phyloP scores from a whole-genome alignment of 139 green algal species.

The Micractinium conductrix region DNA sequence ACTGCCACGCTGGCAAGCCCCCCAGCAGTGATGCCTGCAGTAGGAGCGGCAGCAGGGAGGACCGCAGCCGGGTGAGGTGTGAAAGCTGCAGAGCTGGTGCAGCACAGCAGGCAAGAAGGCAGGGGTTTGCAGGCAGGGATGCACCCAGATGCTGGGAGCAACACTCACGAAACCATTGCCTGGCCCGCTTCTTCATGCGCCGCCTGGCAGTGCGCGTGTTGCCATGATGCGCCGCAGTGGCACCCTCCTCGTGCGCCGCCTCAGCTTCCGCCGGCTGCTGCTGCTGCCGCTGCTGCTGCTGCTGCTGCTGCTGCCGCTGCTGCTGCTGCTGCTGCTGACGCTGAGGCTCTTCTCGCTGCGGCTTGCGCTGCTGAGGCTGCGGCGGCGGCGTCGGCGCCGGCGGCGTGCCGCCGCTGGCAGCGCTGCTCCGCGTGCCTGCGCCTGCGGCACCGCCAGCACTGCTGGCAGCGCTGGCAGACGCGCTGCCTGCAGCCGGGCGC shows the following conservation, averaged over 20 bases:
- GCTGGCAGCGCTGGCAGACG: background rate
- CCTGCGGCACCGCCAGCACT: background rate
- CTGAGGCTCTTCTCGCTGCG: background rate
- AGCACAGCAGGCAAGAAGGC: too few relatives aligned
- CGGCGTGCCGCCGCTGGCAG: background rate
- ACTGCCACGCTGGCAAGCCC: background rate
- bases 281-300: background rate
- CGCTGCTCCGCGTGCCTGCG: background rate
- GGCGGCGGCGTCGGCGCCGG: background rate
- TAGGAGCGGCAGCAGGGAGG: too few relatives aligned
- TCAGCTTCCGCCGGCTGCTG: background rate
- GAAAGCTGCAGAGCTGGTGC: too few relatives aligned
- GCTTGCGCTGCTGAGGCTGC: too few relatives aligned
- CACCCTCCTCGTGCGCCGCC: too few relatives aligned
- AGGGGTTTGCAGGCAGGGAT: too few relatives aligned
- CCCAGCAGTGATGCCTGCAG: background rate
- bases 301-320: slow-evolving; percentile 11
- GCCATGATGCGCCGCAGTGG: too few relatives aligned
- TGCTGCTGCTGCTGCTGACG: background rate
- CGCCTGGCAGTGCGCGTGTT: too few relatives aligned
- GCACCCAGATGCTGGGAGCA: too few relatives aligned
- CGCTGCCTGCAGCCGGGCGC: background rate
- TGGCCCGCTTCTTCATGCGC: too few relatives aligned
- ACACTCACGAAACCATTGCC: too few relatives aligned
- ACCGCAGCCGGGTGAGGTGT: too few relatives aligned